Evolutionary conservation across 2,329 filamentous ascomycete genomes (phyloP), one percentile per base, ranked within the genome.

Genomic region (Septoria petroselini): DNA sequence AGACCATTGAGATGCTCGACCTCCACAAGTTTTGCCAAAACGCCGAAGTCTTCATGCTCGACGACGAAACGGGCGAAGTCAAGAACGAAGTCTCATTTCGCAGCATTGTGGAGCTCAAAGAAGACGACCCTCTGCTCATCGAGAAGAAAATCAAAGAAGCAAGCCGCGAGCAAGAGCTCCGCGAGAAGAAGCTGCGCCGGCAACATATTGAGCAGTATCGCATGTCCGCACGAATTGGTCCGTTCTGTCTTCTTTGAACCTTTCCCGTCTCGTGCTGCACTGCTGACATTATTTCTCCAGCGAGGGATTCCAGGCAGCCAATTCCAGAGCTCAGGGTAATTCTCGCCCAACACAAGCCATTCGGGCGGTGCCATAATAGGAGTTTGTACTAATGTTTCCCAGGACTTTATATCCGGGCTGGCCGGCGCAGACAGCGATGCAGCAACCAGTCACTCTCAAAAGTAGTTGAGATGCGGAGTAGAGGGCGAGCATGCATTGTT

Each of bases 141-240:
- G 25, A 40, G 44, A 48, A 48, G 5, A 34, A 35, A 7, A 25
- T 27, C n/a, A 34, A 40, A 17, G 44, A 48, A 25, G 37, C 19
- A 12, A 21, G 12, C 7, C 35, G 44, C 1, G 15, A 40, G 18
- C 30, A 18, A 5, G 44, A 48, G 44, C 12, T 41, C 6, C n/a
- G 21, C 17, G 44, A 48, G 17, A 48, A 48, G 44, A 48, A 40
- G n/a, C 8, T 40, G 37, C 44, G 44, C 12, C 27, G 44, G 35
- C 35, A 39, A 17, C 35, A 40, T 15, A 40, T 48, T 30, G 44
- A 48, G 44, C 44, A 41, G 29, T 48, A 48, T 18, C 44, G 44
- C 14, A 39, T 18, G 12, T 34, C 44, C 25, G 37, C 35, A 17
- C 34, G 35, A 1, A 17, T 40, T 23, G 44, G 23, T 27, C 23